These are phyloP conservation scores for Coriaria nepalensis DNA, from an alignment of 306 rosid species.

Conservation along the genomic window DNA sequence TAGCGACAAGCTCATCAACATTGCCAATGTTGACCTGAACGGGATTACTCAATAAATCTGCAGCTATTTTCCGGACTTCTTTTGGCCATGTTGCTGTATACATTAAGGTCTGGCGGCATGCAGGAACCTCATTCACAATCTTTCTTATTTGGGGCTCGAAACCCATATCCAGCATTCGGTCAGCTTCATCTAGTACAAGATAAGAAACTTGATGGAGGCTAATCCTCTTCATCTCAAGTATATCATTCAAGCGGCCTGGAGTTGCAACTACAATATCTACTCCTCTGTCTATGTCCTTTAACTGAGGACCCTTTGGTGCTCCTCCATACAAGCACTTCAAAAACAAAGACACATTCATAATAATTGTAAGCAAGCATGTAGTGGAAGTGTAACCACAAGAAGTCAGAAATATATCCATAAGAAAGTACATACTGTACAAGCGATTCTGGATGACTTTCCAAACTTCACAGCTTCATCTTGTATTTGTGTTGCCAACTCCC, in stretches of 20 bases:
- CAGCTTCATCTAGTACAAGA: constrained; percentile 96
- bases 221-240: constrained; percentile 91
- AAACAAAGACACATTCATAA: neutral
- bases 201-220: constrained; percentile 85
- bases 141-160: constrained; percentile 98
- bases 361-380: too few relatives aligned
- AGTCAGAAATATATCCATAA: neutral
- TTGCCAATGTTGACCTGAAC: constrained; percentile 96
- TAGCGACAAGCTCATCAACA: constrained; percentile 96
- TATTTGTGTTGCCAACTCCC: constrained; percentile 97
- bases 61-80: constrained; percentile 96
- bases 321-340: constrained; percentile 91
- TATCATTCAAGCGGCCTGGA: constrained; percentile 99
- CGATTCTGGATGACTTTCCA: constrained; percentile 65
- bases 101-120: constrained; percentile 94
- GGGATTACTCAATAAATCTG: constrained; percentile 82
- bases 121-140: constrained; percentile 89
- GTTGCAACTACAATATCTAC: constrained; percentile 95
- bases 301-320: constrained; percentile 98
- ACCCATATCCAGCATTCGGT: constrained; percentile 99
- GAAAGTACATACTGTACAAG: constrained; percentile 55
- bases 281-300: constrained; percentile 90
- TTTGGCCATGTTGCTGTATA: constrained; percentile 99
- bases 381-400: too few relatives aligned
- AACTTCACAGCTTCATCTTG: constrained; percentile 97